Evolutionary conservation across 2,329 filamentous ascomycete genomes (phyloP).

Genomic region (Pseudogymnoascus sp.): DNA sequence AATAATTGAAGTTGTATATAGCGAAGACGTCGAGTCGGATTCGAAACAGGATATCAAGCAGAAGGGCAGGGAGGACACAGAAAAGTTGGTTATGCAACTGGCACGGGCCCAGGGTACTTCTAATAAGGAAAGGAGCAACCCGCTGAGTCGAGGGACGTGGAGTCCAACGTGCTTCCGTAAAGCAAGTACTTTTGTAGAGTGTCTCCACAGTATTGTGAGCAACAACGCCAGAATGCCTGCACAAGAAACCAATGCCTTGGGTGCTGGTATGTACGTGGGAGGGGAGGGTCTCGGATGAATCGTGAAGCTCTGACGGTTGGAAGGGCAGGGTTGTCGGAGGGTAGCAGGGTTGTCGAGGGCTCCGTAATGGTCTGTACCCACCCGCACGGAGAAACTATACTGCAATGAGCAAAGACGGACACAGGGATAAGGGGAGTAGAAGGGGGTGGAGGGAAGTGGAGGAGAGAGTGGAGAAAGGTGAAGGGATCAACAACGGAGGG

Average conservation of each 20-base stretch:
- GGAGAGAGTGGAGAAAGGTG: neutral
- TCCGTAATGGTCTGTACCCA: neutral
- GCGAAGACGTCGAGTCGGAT: slow-evolving; percentile 2
- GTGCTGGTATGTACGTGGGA: neutral
- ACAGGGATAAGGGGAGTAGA: neutral
- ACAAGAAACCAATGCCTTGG: slow-evolving; percentile 4
- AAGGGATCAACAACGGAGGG: too few species aligned
- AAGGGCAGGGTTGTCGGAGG: neutral
- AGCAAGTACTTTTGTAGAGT: neutral
- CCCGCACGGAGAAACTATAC: neutral
- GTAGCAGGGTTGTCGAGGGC: neutral
- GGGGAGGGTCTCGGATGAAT: slow-evolving; percentile 5
- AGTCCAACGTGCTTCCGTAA: neutral
- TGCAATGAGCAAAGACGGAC: neutral
- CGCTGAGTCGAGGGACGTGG: neutral
- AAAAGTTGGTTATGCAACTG: slow-evolving; percentile 6
- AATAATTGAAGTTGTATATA: neutral
- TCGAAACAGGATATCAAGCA: neutral
- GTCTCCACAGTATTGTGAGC: neutral
- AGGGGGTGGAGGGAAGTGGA: neutral
- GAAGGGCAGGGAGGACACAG: neutral
- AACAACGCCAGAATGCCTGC: neutral
- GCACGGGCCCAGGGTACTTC: slow-evolving; percentile 3
- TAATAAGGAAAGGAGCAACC: slow-evolving; percentile 4
- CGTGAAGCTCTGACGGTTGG: slow-evolving; percentile 3